Evolutionary conservation across 1,284 basidiomycete species (phyloP), one percentile per base, ranked within the genome.

Genomic region (Vanrija humicola): DNA sequence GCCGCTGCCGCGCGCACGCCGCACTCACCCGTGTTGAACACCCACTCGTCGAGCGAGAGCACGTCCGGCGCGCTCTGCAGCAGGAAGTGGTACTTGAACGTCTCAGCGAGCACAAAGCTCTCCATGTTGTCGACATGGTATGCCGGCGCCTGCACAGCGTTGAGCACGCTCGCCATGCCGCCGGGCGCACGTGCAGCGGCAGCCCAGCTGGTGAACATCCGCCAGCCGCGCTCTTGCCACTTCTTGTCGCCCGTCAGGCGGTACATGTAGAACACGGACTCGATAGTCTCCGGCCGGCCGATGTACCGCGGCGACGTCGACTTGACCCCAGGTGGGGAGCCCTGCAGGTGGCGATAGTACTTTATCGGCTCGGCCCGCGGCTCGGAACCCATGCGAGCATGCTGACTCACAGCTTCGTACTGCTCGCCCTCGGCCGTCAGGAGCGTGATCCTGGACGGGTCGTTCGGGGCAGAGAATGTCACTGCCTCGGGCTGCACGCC

Each of bases 191-290:
- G 73, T 16, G 68, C 64, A n/a, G 62, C 58, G 14, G 75, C 72
- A 50, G 80, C 77, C 82, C 82, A 83, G 7, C 74, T 75, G 6
- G 76, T 75, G 54, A 83, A 83, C 82, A 83, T 83, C 58, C 79
- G 76, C 82, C 82, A 83, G 6, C 82, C 82, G 38, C 78, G 73
- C 52, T 82, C 81, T 64, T 81, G 80, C 82, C 82, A 83, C 54
- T 74, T 74, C 6, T 68, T 66, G 66, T 83, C 80, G 18, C 82
- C 82, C 1, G 82, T 83, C 28, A 82, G 64, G 40, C 82, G 74
- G 68, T 77, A 83, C 74, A 77, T 76, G 64, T 76, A 75, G 56
- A 81, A 79, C 26, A 82, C 79, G 25, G 73, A 78, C 70, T 83
- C 82, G 65, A 83, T 82, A 16, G 81, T 82, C 66, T 83, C 82